Conservation (phyloP, 2,329 filamentous ascomycete genomes). For the Sarocladium brachiariae region DNA sequence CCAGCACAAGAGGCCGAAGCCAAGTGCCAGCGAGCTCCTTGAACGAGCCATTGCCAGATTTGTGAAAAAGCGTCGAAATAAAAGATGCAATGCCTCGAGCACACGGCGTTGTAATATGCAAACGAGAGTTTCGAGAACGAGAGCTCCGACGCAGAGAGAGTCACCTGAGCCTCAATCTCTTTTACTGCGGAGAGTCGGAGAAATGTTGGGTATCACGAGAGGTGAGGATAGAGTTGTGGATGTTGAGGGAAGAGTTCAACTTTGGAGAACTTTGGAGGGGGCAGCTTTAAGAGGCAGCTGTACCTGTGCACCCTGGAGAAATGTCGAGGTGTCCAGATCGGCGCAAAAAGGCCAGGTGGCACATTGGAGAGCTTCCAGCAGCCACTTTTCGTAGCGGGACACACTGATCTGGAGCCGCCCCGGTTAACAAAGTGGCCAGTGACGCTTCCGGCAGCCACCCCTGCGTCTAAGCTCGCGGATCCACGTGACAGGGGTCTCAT, state of each 20-base stretch:
- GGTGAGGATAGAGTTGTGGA: conserved; percentile 15
- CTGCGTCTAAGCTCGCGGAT: conserved; percentile 7
- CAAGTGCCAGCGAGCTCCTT: conserved; percentile 63
- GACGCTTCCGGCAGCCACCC: conserved; percentile 5
- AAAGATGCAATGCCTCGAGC: conserved; percentile 12
- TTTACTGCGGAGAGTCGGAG: conserved; percentile 13
- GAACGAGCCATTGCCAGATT: conserved; percentile 44
- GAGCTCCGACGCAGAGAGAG: conserved; percentile 12
- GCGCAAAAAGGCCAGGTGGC: conserved; percentile 33
- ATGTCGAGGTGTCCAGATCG: conserved; percentile 38
- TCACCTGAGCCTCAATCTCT: conserved; percentile 10
- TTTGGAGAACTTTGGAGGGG: conserved; percentile 16
- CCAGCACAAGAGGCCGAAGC: conserved; percentile 88
- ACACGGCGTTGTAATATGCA: neutral
- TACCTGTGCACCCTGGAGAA: conserved; percentile 16
- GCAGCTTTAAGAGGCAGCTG: conserved; percentile 29
- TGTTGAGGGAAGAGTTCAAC: conserved; percentile 17
- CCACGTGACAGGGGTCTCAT: conserved; percentile 7
- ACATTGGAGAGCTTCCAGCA: conserved; percentile 5
- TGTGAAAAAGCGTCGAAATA: conserved; percentile 15
- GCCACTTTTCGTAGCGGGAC: neutral
- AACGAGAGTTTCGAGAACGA: neutral
- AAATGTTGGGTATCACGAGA: conserved; percentile 19
- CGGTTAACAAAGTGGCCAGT: conserved; percentile 2
- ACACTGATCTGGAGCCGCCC: neutral